Evolutionary conservation across 2,329 filamentous ascomycete genomes (phyloP), one percentile per base, ranked within the genome.

Genomic region (Aspergillus ustus): DNA sequence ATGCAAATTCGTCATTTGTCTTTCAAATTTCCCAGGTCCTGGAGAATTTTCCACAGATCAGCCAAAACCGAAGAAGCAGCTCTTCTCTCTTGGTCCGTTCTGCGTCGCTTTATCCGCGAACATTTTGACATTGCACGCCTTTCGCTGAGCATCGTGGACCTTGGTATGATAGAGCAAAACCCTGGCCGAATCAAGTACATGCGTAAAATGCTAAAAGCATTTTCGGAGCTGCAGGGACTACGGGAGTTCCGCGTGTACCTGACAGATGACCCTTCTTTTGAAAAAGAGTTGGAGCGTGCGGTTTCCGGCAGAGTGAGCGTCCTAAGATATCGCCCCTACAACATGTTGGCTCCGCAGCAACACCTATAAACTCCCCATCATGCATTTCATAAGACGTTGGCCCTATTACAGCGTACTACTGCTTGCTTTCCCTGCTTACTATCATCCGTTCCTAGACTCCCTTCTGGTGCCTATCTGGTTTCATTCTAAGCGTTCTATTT

Each of bases 61-160:
- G 46, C 5, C 17, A 54, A 54, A 8, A 22, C 45, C 5, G 61
- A 68, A 40, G 63, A 67, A 2, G 40, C 55, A 11, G 40, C 59
- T 4, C 6, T 69, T 19, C 51, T 66, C 2, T 66, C 63, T 29
- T 72, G 70, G 70, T 59, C 63, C 9, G 66, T 70, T 25, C 28
- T 72, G n/a, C 64, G 67, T 13, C 70, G 70, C n/a, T 72, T 72
- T 46, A 70, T 72, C 45, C 69, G 67, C 15, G 69, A 72, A 45
- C 69, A 72, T 52, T 71, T 72, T 56, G 55, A 66, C 11, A 44
- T 72, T 17, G 17, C 62, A 6, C 57, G 57, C 25, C 62, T 72
- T 2, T 69, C 67, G 2, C 44, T 72, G 7, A 64, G 49, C 7
- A 59, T 71, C 31, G 57, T 70, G 9, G 70, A 71, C 20, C 50